Evolutionary conservation across 2,329 filamentous ascomycete species (phyloP).

Genomic region (Fusarium goolgardi): DNA sequence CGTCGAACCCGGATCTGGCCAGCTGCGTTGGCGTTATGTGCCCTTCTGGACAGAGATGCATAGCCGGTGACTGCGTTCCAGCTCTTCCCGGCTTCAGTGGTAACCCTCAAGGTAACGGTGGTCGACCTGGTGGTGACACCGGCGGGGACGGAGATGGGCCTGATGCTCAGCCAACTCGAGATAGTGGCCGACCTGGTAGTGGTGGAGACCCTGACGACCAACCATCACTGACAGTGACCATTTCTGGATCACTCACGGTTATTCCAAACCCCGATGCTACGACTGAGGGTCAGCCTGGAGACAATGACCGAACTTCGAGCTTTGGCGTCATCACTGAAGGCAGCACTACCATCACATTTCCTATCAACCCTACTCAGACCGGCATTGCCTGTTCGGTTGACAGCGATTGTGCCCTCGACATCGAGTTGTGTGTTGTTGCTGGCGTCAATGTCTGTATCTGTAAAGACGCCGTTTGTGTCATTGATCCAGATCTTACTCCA

Average conservation of each 20-base stretch:
- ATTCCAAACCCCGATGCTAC: not conserved
- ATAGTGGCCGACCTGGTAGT: not conserved
- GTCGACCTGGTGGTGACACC: slow-evolving; percentile 5
- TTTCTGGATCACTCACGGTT: not conserved
- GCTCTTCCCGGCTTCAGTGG: not conserved
- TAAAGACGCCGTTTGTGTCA: slow-evolving; percentile 1
- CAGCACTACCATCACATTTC: not conserved
- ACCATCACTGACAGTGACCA: not conserved
- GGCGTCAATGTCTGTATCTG: slow-evolving; percentile 16
- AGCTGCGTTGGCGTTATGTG: slow-evolving; percentile 10
- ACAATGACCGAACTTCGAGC: not conserved
- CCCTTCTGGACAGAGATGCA: slow-evolving; percentile 6
- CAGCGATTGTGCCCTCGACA: slow-evolving; percentile 6
- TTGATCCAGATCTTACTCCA: not conserved
- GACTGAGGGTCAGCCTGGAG: slow-evolving; percentile 1
- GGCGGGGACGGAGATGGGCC: not conserved
- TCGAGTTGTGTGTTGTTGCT: slow-evolving; percentile 8
- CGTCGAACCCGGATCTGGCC: not conserved
- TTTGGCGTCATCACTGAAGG: not conserved
- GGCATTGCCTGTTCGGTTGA: slow-evolving; percentile 6
- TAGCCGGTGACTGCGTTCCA: slow-evolving; percentile 12
- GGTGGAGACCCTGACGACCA: not conserved
- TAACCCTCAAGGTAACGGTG: not conserved
- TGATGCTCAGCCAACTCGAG: not conserved
- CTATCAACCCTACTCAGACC: not conserved